Conservation (phyloP, 768 basidiomycete genomes). For the Lactifluus subvellereus region DNA sequence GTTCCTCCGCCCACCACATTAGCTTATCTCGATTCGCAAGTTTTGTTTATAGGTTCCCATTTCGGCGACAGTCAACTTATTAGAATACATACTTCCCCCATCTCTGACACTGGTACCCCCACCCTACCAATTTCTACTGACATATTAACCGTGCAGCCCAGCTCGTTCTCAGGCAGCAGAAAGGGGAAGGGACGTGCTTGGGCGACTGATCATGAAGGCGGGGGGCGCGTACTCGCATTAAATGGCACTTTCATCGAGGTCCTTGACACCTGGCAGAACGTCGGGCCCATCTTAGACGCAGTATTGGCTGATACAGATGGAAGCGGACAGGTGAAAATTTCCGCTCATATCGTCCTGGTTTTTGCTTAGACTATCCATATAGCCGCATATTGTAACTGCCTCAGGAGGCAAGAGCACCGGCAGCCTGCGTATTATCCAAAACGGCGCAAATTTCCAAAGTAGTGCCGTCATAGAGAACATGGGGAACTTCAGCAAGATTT, state of each 20-base stretch:
- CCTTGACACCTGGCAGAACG: conserved; percentile 62
- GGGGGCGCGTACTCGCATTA: conserved; percentile 27
- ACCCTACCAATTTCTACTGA: conserved; percentile 50
- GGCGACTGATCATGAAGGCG: conserved; percentile 37
- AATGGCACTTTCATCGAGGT: conserved; percentile 55
- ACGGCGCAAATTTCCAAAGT: conserved; percentile 75
- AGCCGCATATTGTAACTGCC: conserved; percentile 82
- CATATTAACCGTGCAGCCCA: conserved; percentile 39
- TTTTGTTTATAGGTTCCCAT: conserved; percentile 76
- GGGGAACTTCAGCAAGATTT: conserved; percentile 51
- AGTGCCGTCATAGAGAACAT: conserved; percentile 54
- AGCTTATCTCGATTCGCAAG: conserved; percentile 64
- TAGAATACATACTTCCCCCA: conserved; percentile 45
- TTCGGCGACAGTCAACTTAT: conserved; percentile 76
- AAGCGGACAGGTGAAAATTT: conserved; percentile 52
- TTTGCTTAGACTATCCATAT: not conserved
- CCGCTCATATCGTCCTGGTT: not conserved
- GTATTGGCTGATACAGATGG: conserved; percentile 66
- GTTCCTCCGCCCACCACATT: conserved; percentile 65
- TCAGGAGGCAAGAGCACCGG: conserved; percentile 78
- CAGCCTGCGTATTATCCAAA: conserved; percentile 68
- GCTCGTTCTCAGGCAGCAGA: conserved; percentile 35
- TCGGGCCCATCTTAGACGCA: conserved; percentile 82
- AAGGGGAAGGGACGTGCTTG: conserved; percentile 35
- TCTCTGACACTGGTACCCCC: conserved; percentile 36